Evolutionary conservation across 106 monocot species (phyloP).

Genomic region (Dioscorea dumetorum): DNA sequence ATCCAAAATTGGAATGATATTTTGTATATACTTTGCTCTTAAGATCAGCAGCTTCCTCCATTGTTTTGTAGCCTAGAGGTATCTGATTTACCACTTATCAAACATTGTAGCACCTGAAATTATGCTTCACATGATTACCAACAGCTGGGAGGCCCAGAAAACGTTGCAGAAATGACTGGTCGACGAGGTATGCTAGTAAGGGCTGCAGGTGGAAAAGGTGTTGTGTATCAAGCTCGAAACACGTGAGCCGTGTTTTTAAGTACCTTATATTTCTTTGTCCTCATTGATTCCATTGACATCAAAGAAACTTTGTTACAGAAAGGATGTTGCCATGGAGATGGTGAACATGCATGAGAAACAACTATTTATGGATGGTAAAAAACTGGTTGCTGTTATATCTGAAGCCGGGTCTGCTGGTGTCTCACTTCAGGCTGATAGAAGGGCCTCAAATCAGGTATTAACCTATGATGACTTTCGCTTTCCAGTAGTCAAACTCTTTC

Average conservation of each 20-base stretch:
- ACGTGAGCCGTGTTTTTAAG: slow-evolving; percentile 40
- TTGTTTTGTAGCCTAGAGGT: too few species aligned
- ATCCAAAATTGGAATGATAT: too few species aligned
- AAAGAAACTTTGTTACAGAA: slow-evolving; percentile 33
- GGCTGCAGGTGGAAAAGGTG: slow-evolving; percentile 83
- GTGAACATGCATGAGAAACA: slow-evolving; percentile 99
- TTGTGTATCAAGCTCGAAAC: slow-evolving; percentile 88
- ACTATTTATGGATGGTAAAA: slow-evolving; percentile 96
- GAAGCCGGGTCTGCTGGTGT: slow-evolving; percentile 99
- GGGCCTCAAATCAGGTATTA: slow-evolving; percentile 84
- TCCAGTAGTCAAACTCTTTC: too few species aligned
- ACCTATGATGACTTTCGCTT: not conserved
- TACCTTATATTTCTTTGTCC: slow-evolving; percentile 3
- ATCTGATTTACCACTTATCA: not conserved
- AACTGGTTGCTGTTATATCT: slow-evolving; percentile 89
- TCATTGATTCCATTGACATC: not conserved
- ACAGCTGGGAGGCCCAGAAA: slow-evolving; percentile 94
- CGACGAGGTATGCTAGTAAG: slow-evolving; percentile 97
- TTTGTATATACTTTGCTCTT: too few species aligned
- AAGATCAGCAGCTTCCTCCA: too few species aligned
- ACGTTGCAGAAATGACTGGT: slow-evolving; percentile 96
- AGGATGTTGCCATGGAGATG: slow-evolving; percentile 96
- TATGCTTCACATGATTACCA: slow-evolving; percentile 4
- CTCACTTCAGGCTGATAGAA: slow-evolving; percentile 94
- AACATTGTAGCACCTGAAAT: not conserved